These are phyloP conservation scores for Spirogloea muscicola DNA, from an alignment of 139 green algal genomes.

Conservation along the genomic window DNA sequence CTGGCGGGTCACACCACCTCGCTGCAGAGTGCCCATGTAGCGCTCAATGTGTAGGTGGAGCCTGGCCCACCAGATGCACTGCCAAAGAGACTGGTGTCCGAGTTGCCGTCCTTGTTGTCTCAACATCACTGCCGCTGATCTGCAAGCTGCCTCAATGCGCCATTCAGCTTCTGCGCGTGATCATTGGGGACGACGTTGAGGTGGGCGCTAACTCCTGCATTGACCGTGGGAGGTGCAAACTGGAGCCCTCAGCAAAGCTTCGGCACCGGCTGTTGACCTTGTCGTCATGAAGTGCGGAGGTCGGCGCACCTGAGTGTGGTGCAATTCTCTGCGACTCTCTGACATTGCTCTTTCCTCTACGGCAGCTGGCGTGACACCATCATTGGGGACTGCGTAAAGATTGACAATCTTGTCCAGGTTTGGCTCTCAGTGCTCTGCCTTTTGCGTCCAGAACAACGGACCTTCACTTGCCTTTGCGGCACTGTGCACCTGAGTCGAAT, in stretches of 20 bases:
- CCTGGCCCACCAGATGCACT: not conserved
- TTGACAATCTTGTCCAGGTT: conserved; percentile 55
- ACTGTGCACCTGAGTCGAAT: too few relatives aligned
- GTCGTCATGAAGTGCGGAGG: too few relatives aligned
- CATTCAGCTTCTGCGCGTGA: conserved; percentile 33
- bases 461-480: too few relatives aligned
- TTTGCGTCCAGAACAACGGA: too few relatives aligned
- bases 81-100: conserved; percentile 5
- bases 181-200: conserved; percentile 49
- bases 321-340: too few relatives aligned
- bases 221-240: conserved; percentile 44
- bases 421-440: too few relatives aligned
- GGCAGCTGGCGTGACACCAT: conserved; percentile 53
- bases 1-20: not conserved
- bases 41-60: conserved; percentile 36
- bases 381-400: conserved; percentile 52
- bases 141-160: not conserved
- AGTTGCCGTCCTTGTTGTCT: not conserved
- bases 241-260: not conserved
- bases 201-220: conserved; percentile 54
- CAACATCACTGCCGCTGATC: not conserved
- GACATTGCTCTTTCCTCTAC: not conserved
- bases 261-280: not conserved
- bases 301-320: too few relatives aligned
- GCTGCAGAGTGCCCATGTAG: conserved; percentile 10